These are phyloP conservation scores for Cucumis melo DNA, from an alignment of 306 rosid species.

Conservation along the genomic window DNA sequence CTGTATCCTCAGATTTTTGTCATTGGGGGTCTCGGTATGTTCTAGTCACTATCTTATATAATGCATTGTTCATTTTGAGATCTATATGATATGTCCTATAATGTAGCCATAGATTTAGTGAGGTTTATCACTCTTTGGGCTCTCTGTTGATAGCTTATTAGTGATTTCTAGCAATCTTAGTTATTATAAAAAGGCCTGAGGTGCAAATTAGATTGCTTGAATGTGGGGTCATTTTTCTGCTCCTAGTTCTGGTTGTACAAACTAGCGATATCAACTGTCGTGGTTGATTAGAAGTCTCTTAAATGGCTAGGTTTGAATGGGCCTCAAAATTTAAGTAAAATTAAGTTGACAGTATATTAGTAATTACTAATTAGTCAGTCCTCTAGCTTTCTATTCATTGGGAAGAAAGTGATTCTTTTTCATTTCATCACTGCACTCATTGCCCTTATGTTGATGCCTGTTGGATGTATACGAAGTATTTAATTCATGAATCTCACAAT, in stretches of 20 bases:
- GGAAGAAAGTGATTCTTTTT: background rate
- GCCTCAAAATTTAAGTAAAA: background rate
- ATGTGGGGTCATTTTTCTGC: background rate
- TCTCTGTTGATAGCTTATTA: background rate
- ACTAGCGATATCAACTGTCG: background rate
- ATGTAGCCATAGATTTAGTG: background rate
- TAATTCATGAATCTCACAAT: background rate
- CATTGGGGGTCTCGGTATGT: constrained; percentile 96
- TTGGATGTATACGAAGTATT: background rate
- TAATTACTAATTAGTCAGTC: background rate
- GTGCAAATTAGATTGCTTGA: background rate
- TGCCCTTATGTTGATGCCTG: background rate
- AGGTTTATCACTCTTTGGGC: background rate
- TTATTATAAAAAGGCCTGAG: background rate
- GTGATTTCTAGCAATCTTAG: background rate
- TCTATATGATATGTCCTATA: background rate
- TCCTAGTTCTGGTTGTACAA: background rate
- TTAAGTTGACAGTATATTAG: background rate
- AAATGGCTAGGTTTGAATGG: background rate
- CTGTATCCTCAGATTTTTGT: constrained; percentile 87
- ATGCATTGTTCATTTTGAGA: background rate
- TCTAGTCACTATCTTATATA: background rate
- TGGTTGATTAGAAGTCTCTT: background rate
- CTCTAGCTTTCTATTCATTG: background rate
- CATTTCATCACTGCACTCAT: background rate